Base-by-base conservation (phyloP, 2,329 filamentous ascomycete genomes). In the Apiospora arundinis region DNA sequence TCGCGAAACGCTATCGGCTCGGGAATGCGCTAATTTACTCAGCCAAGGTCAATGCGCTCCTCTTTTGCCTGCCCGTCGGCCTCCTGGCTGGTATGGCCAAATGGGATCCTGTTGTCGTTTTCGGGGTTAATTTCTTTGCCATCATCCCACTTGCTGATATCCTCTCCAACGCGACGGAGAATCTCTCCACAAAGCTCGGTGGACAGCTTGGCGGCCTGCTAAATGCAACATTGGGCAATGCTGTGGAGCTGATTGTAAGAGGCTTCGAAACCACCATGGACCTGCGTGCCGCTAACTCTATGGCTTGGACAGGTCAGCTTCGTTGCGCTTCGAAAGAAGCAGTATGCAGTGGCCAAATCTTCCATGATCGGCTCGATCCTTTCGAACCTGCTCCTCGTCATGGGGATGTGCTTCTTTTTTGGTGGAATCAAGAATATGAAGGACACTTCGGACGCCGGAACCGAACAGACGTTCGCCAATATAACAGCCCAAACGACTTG, bases 331-430 rank as follows among this genome's bases (percentile, higher is more conserved):
- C 90, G 87, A 75, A 90, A 96, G 76, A 90, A 91, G 74, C 93
- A 98, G 83, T 97, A 98, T 79, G 92, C 95, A 77, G 95, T 98
- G 75, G 95, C 98, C n/a, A 96, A 98, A 84, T 93, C 95, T 25
- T 97, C 94, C 74, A 98, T 98, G 95, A 91, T 98, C 45, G 95
- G 96, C 67, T 97, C 93, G 78, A 97, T 98, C 76, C 87, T 98
- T 49, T 98, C 95, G 75, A 98, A 98, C 82, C 92, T 98, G 74
- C 88, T 98, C 9, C 90, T 98, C 28, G 95, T 95, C 66, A 88
- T 95, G 79, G 92, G 92, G 76, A 93, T 93, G 87, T 94, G 92
- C 82, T 94, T 94, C 84, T 85, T 95, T 75, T 88, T 93, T 70
- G 93, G 93, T 70, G 93, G 93, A 44, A 83, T 94, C 72, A 86